phyloP scores from a whole-genome alignment of 352 stramenopile genomes.

The Phytophthora brassicae region DNA sequence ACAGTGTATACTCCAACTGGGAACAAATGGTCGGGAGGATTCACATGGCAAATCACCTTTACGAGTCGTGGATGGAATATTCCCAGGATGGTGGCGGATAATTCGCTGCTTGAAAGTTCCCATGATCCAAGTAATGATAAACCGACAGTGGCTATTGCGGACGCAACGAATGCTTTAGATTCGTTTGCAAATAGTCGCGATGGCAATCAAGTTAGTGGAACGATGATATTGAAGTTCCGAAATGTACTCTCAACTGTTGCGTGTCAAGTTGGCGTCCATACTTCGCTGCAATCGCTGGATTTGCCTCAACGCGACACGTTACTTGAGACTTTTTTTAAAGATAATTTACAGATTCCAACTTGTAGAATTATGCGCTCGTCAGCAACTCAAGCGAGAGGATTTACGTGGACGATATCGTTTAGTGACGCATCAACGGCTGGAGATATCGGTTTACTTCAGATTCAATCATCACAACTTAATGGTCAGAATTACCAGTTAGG shows the following conservation, averaged over 20 bases:
- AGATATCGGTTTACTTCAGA: conserved; percentile 66
- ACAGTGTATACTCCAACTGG: conserved; percentile 78
- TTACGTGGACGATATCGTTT: conserved; percentile 85
- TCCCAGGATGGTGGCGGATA: conserved; percentile 60
- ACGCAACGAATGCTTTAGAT: conserved; percentile 37
- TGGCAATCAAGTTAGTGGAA: conserved; percentile 91
- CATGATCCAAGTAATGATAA: conserved; percentile 14
- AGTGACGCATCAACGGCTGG: conserved; percentile 66
- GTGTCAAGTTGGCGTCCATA: conserved; percentile 51
- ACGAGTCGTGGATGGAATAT: conserved; percentile 80
- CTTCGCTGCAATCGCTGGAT: conserved; percentile 30
- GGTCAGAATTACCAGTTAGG: conserved; percentile 37
- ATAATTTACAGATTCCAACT: conserved; percentile 46
- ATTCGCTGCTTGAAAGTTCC: conserved; percentile 16
- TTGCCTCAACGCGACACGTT: conserved; percentile 32
- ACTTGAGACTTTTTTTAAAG: conserved; percentile 46
- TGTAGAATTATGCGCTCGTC: conserved; percentile 60
- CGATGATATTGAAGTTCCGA: conserved; percentile 63
- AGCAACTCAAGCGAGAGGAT: conserved; percentile 64
- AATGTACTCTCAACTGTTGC: conserved; percentile 38
- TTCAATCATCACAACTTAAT: conserved; percentile 41
- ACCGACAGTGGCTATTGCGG: conserved; percentile 46
- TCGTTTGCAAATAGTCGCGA: conserved; percentile 72
- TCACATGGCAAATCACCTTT: conserved; percentile 95
- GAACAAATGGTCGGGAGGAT: conserved; percentile 93